phyloP scores from a whole-genome alignment of 225 moss, liverwort and hornwort genomes.

The Pseudisothecium myosuroides region DNA sequence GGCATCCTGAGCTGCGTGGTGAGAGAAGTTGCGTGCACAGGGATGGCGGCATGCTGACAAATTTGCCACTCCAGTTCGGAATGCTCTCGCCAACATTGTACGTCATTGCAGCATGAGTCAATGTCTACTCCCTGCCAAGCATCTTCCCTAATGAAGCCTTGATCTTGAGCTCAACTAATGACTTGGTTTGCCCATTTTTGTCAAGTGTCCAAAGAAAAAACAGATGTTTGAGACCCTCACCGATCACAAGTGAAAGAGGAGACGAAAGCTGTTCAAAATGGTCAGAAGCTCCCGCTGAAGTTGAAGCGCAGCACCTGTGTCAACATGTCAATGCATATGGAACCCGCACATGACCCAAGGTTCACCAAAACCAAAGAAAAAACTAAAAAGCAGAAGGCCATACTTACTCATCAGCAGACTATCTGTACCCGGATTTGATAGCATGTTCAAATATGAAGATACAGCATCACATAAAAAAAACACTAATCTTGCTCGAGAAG shows the following conservation, averaged over 20 bases:
- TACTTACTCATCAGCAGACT: background rate
- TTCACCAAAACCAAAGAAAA: background rate
- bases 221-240: background rate
- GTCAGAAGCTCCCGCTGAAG: background rate
- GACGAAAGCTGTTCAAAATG: background rate
- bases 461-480: background rate
- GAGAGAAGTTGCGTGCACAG: background rate
- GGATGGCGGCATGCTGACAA: background rate
- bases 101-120: slow-evolving; percentile 25
- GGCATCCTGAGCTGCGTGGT: background rate
- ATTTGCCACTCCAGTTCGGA: slow-evolving; percentile 5
- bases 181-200: background rate
- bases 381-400: background rate
- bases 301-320: background rate
- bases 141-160: background rate
- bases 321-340: background rate
- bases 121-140: background rate
- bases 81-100: slow-evolving; percentile 17
- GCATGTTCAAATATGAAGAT: background rate
- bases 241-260: background rate
- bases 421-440: background rate
- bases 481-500: background rate
- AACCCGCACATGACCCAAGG: background rate
- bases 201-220: background rate
- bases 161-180: background rate